phyloP scores from a whole-genome alignment of 805 yeast species.

The Spathaspora gorwiae region DNA sequence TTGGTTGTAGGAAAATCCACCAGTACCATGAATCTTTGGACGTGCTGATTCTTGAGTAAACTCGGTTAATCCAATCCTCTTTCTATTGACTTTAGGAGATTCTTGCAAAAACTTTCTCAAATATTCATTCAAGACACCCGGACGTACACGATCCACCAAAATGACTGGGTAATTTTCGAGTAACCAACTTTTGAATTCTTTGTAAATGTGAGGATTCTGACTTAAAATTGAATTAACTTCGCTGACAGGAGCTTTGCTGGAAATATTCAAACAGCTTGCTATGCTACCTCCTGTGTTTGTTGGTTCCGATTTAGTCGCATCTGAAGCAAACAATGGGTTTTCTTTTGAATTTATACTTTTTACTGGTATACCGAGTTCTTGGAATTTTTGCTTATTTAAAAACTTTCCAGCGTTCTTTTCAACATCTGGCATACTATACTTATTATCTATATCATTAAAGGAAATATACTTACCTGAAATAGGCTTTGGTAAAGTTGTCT shows the following conservation, averaged over 20 bases:
- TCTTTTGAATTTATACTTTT: constrained; percentile 23
- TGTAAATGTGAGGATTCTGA: constrained; percentile 44
- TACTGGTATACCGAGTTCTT: constrained; percentile 59
- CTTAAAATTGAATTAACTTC: constrained; percentile 32
- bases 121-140: constrained; percentile 11
- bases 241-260: constrained; percentile 18
- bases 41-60: constrained; percentile 16
- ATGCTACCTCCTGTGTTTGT: constrained; percentile 21
- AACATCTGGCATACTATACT: constrained; percentile 64
- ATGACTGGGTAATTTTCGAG: constrained; percentile 44
- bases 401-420: constrained; percentile 58
- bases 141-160: constrained; percentile 13
- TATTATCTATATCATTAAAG: constrained; percentile 62
- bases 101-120: constrained; percentile 30
- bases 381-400: constrained; percentile 61
- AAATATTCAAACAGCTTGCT: constrained; percentile 28
- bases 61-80: constrained; percentile 18
- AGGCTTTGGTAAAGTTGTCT: constrained; percentile 62
- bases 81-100: constrained; percentile 17
- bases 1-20: constrained; percentile 68
- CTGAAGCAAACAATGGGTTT: constrained; percentile 42
- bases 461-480: constrained; percentile 56
- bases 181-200: constrained; percentile 53
- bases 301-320: constrained; percentile 17
- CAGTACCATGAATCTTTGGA: constrained; percentile 55